Base-by-base conservation (phyloP, 331 rosid genomes). In the Dryas integrifolia region DNA sequence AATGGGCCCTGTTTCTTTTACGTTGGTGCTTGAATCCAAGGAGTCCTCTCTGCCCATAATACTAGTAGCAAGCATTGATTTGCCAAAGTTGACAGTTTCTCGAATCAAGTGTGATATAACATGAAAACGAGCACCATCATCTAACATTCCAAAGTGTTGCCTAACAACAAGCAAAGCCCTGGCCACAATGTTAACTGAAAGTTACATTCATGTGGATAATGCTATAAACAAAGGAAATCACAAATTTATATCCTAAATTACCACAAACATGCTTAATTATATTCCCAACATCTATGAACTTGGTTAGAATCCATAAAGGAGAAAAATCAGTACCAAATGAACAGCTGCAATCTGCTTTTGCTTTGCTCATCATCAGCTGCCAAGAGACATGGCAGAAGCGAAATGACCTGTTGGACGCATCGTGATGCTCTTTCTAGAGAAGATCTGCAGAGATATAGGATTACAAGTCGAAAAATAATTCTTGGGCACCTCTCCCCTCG, bases 401-500 rank as follows among this genome's bases (percentile, higher is more conserved):
- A 87, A 76, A 87, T 78, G 81, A 91, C 79, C 88, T 81, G 92
- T 55, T 94, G 96, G 47, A 88, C 96, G 80, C 97, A 88, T 71
- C 87, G 88, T 0, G 95, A 88, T 72, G 98, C 89, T 85, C 90
- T 89, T 86, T 89, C 96, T 12, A 94, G 82, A 68, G 98, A 87
- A 77, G 97, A 82, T 81, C 82, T 94, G 83, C 96, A 94, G 52
- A 94, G 84, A 82, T 94, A 91, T 13, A 94, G 81, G 81, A 91
- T 86, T 43, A 94, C 89, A 81, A 94, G 96, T 65, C 91, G 95
- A 83, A 91, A 84, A 78, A 94, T 75, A 69, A 91, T 89, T 80
- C 97, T 81, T 44, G 98, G 98, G 86, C 86, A 94, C 77, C 86
- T 89, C 83, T 94, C 98, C 70, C 89, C 96, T 45, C 98, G 85